phyloP scores from a whole-genome alignment of 1,139 yeast genomes.

The Zygoascus meyerae region DNA sequence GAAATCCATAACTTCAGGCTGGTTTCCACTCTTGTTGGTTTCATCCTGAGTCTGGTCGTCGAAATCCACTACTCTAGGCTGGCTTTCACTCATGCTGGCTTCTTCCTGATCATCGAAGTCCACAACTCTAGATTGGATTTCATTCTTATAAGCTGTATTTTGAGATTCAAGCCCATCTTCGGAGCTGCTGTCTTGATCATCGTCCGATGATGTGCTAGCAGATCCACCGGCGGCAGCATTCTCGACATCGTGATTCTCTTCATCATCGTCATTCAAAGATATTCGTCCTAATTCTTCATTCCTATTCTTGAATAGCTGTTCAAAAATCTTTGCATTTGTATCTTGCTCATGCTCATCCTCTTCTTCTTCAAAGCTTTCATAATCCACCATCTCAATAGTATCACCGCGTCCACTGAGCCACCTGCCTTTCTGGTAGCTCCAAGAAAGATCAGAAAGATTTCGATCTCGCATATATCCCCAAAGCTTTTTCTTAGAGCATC shows the following conservation, averaged over 20 bases:
- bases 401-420: slow-evolving; percentile 88
- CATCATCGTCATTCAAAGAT: slow-evolving; percentile 27
- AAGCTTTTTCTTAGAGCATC: slow-evolving; percentile 63
- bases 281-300: slow-evolving; percentile 20
- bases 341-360: slow-evolving; percentile 23
- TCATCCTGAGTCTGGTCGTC: slow-evolving; percentile 11
- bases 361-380: slow-evolving; percentile 14
- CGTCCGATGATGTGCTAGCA: slow-evolving; percentile 6
- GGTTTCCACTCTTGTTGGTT: neutral
- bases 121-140: too few relatives aligned
- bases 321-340: slow-evolving; percentile 23
- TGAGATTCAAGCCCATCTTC: too few relatives aligned
- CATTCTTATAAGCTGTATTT: too few relatives aligned
- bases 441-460: slow-evolving; percentile 55
- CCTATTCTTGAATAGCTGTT: slow-evolving; percentile 25
- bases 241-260: slow-evolving; percentile 14
- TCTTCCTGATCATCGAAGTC: slow-evolving; percentile 22
- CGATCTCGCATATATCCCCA: slow-evolving; percentile 85
- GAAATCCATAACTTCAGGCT: too few relatives aligned
- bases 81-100: neutral
- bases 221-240: slow-evolving; percentile 3
- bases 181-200: slow-evolving; percentile 41
- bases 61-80: too few relatives aligned
- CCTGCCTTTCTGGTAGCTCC: slow-evolving; percentile 52
- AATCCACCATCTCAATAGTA: slow-evolving; percentile 49